Evolutionary conservation across 2,329 filamentous ascomycete genomes (phyloP), one percentile per base, ranked within the genome.

Genomic region (Capronia americana): DNA sequence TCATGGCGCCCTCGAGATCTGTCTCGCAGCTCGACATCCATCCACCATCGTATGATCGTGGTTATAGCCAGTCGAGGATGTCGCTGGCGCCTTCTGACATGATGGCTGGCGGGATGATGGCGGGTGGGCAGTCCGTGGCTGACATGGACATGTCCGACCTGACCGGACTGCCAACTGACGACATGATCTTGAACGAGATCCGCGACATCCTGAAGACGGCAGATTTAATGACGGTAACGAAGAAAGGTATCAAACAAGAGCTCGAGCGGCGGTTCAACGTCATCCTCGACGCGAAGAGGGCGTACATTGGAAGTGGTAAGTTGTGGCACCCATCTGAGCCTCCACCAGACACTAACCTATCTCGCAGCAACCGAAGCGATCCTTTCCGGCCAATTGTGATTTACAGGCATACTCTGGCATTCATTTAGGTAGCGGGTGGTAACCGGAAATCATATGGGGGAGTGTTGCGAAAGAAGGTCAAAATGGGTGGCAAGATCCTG

Each of bases 241-340:
- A 99, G 88, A 99, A 99, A 87, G 92, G 91, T 74, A 91, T 99
- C 80, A 98, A 98, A 85, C 81, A 87, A 72, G 95, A 99, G 82
- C 82, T 99, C 65, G 95, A 99, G 84, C 88, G 88, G 75, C 87
- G 93, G 69, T 99, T 99, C 75, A 92, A 91, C 68, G 89, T 96
- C 69, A 87, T 89, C 66, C 85, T 99, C 66, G 93, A 98, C 77
- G 84, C 88, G 61, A 96, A 92, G 85, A 90, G 93, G 79, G 88
- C 92, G 65, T 99, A 97, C 79, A 98, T 99, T 77, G 93, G 93
- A 78, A 93, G 89, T 81, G 91, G 91, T 94, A 88, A 81, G 90
- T 86, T 70, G 50, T 14, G 28, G 17, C 26, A 57, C 28, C 10
- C 23, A 38, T 17, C 34, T 14, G 8, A 34, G 32, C 17, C 17